Base-by-base conservation (phyloP, 192 early-diverging fungal species). In the Backusella mclennaniae region DNA sequence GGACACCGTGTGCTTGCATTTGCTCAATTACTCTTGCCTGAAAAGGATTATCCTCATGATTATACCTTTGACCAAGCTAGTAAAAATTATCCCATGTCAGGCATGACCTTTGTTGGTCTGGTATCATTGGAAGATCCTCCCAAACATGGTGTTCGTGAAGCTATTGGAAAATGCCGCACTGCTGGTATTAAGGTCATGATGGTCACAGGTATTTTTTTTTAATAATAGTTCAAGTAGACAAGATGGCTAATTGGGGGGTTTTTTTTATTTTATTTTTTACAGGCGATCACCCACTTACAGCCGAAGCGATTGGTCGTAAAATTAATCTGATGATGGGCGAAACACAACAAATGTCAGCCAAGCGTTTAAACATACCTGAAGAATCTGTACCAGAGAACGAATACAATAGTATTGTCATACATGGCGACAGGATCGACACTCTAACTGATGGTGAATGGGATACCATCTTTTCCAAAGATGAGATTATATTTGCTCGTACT, bases 101-200 rank as follows among this genome's bases (percentile, higher is more conserved):
- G 91, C 70, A 84, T 94, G 74, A 87, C 84, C 53, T 89, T 97
- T 92, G 88, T 97, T 21, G 97, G 97, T 17, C 88, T 99, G n/a
- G 89, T 90, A 12, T 94, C 93, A n/a, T 86, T 99, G 7, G 95
- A 97, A 79, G 97, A 98, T 81, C 97, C 97, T 70, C 97, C 97
- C 76, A 97, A 97, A 80, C 96, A 97, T 79, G 97, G 96, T 69
- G 96, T 99, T 31, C 95, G 96, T 82, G 96, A 98, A 82, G 96
- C 96, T 19, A 95, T 99, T 83, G 96, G 95, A 59, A 90, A 92
- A 59, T 97, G 96, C 80, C 93, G 96, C 71, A 86, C 80, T 29
- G 97, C 97, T 14, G 97, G 97, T 74, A 94, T 99, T 84, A 93
- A 94, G 80, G 96, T 99, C 46, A 94, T 99, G 87, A 98, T 99